A percentile compares a stretch with the other conserved stretches of the same genome.
Conservation (phyloP, 176 grass and related monocot species). For the Oryza meyeriana region DNA sequence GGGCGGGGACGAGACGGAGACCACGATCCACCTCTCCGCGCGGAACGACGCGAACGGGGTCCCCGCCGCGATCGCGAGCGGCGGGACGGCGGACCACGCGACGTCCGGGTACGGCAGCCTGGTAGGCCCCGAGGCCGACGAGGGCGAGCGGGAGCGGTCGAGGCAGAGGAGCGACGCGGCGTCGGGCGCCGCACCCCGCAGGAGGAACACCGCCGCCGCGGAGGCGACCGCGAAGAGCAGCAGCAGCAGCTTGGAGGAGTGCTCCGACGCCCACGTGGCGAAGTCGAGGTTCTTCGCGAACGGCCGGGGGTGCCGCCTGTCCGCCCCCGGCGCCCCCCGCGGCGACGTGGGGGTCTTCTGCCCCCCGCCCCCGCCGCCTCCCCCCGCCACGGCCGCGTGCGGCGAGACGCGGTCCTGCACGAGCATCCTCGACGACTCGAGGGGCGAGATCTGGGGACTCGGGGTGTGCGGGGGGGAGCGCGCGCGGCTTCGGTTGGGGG, state of each 20-base stretch:
- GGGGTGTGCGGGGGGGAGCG: no score
- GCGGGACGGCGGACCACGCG: constrained; percentile 64
- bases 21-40: constrained; percentile 86
- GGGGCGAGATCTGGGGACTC: constrained; percentile 28
- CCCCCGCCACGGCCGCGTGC: constrained; percentile 21
- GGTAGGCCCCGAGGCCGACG: constrained; percentile 25
- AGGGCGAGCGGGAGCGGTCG: constrained; percentile 39
- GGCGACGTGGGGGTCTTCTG: constrained; percentile 33
- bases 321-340: constrained; percentile 36
- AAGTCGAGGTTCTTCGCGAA: constrained; percentile 95
- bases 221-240: constrained; percentile 59
- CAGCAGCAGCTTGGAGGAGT: constrained; percentile 76
- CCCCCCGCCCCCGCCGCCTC: neutral
- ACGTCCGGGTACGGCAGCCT: constrained; percentile 63
- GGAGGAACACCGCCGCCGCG: constrained; percentile 81
- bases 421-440: constrained; percentile 46
- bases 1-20: constrained; percentile 75
- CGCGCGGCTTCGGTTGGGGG: constrained; percentile 19
- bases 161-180: constrained; percentile 78
- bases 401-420: constrained; percentile 66
- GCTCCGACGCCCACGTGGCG: constrained; percentile 69
- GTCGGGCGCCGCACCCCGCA: constrained; percentile 70
- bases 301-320: constrained; percentile 41
- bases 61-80: constrained; percentile 33
- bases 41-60: constrained; percentile 66